These are phyloP conservation scores for Jamesozyma piceae DNA, from an alignment of 805 yeast species.

Conservation along the genomic window DNA sequence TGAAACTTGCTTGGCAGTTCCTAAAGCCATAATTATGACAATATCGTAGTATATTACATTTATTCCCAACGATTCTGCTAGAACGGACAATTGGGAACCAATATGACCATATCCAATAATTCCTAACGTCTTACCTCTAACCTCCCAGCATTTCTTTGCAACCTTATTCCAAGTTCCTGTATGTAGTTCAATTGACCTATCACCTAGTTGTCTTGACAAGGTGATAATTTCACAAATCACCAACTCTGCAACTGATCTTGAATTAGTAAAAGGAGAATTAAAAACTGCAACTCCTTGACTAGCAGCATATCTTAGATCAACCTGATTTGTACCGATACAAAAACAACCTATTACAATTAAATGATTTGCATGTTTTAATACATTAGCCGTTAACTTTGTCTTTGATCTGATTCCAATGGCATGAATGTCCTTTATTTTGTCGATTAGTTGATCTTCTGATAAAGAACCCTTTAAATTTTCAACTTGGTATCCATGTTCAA, in stretches of 20 bases:
- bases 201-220: constrained; percentile 91
- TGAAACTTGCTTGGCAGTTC: constrained; percentile 87
- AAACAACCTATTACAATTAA: constrained; percentile 89
- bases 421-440: constrained; percentile 83
- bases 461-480: constrained; percentile 82
- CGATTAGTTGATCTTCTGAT: constrained; percentile 85
- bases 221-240: constrained; percentile 90
- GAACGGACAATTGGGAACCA: constrained; percentile 90
- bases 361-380: constrained; percentile 77
- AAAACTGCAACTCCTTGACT: constrained; percentile 88
- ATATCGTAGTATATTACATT: constrained; percentile 88
- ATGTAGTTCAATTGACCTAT: constrained; percentile 89
- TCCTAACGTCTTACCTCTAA: constrained; percentile 95
- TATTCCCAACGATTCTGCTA: constrained; percentile 97
- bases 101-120: constrained; percentile 97
- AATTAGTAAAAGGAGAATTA: constrained; percentile 96
- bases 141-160: constrained; percentile 90
- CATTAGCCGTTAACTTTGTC: constrained; percentile 72
- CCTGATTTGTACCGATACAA: constrained; percentile 98
- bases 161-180: constrained; percentile 97
- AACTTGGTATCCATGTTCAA: constrained; percentile 88
- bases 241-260: constrained; percentile 95
- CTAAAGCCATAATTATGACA: constrained; percentile 85
- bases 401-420: constrained; percentile 97
- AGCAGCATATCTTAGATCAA: constrained; percentile 85